Base-by-base conservation (phyloP, 192 early-diverging fungal species). In the Coemansia reversa region DNA sequence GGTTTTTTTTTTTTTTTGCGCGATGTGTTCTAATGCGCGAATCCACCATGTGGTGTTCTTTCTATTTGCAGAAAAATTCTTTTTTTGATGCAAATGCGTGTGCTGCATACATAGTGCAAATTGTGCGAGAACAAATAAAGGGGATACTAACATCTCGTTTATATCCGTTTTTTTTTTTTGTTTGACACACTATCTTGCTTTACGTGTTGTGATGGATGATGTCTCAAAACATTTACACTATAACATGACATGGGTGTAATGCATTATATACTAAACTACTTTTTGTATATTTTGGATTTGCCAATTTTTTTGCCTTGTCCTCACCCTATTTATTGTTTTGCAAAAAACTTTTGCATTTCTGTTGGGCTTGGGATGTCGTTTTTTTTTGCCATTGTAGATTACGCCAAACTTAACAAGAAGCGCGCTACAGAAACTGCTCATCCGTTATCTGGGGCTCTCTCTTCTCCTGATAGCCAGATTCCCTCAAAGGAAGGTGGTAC, bases 371-470 rank as follows among this genome's bases (percentile, higher is more conserved):
- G 48, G 25, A 51, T 51, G 7, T 7, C 4, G 7, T 51, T 18
- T 20, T 33, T 52, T 62, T 62, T 52, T 33, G n/a, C 0, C n/a
- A 49, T 19, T 63, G 55, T 81, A 81, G 78, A 83, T 48, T 83
- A 83, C 45, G 82, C 82, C 51, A 83, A 83, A 62, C 70, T 83
- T 20, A 83, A 75, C 49, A 83, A 83, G 70, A 79, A 79, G 68
- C 76, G 82, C 8, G 69, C 72, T 4, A 60, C 57, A 16, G 82
- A 83, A 25, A 67, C 74, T 45, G 30, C 33, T 32, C 51, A 53
- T 56, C 33, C 63, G 50, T 30, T 64, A 22, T 32, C 55, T 29
- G 58, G 58, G 3, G 53, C 64, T 16, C 64, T 35, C 28, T 25
- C 52, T 16, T 14, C 39, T 45, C 12, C 39, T 16, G 39, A 45